Base-by-base conservation (phyloP, 2,329 filamentous ascomycete species). In the Moelleriella libera region DNA sequence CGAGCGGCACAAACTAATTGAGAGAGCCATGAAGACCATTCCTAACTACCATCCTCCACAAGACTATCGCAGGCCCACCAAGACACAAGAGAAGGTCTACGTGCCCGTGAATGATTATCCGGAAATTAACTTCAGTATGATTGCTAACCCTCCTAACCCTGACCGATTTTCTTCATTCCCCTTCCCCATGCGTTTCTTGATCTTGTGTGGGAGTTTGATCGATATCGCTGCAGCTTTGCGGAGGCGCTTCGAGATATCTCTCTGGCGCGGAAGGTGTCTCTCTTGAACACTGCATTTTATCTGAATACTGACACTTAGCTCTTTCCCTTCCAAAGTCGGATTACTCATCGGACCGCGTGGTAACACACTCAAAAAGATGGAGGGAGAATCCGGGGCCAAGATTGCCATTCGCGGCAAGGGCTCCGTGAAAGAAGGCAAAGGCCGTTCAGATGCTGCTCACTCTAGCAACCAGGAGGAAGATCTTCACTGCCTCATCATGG, bases 111-210 rank as follows among this genome's bases (percentile, higher is more conserved):
- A 98, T 80, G 92, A 98, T 71, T 98, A 98, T 69, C 92, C 92
- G 77, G 92, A 98, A 71, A 97, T 98, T 83, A 98, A 98, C 84
- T 98, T 98, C 88, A 98, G 92, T 98, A 96, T 90, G 90, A 90
- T 92, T 89, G 83, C 89, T 95, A 95, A 95, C 88, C 88, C 88
- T 81, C 55, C 55, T 82, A 83, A 85, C 81, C 74, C 81, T 85
- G 83, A 85, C 71, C 68, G 57, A 63, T 60, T 55, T 55, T 59
- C 48, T 53, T 51, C 30, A 7, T 28, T 47, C 58, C 59, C 55
- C 61, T 62, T 61, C 60, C 58, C 52, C 57, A 41, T 48, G 41
- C 43, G 43, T 32, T 39, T 43, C 59, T 52, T 60, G 21, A 21
- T 21, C 21, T 21, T 21, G 21, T 21, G 21, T 62, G 68, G 64